A percentile compares a stretch with the other conserved stretches of the same genome.
Evolutionary conservation across 1,284 basidiomycete genomes (phyloP).

Genomic region (Sporisorium scitamineum): DNA sequence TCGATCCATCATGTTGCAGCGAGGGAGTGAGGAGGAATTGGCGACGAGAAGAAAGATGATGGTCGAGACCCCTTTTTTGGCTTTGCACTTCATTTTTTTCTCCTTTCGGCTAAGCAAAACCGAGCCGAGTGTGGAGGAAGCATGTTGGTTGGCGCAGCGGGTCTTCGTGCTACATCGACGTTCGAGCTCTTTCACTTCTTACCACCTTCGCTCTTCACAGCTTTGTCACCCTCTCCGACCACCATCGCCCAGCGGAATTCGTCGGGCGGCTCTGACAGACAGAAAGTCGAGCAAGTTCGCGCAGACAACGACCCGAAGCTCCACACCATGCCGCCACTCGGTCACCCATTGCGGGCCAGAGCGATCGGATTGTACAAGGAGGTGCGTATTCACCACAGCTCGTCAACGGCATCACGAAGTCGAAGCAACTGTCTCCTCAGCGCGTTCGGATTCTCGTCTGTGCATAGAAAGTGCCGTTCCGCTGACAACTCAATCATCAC

Average conservation of each 20-base stretch:
- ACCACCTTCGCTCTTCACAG: not conserved
- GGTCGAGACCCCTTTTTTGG: constrained; percentile 13
- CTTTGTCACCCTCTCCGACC: not conserved
- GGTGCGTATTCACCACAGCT: constrained; percentile 29
- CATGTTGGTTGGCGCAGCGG: not conserved
- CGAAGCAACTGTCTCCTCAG: not conserved
- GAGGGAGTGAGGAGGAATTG: not conserved
- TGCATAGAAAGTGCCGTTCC: no score
- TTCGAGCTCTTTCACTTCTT: not conserved
- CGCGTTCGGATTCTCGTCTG: no score
- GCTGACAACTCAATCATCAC: not conserved
- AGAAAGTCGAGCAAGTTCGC: not conserved
- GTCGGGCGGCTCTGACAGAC: not conserved
- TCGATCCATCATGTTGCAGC: constrained; percentile 27
- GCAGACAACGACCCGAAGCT: not conserved
- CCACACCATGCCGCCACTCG: constrained; percentile 59
- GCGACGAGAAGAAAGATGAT: constrained; percentile 5
- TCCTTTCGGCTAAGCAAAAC: constrained; percentile 17
- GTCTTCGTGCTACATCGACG: not conserved
- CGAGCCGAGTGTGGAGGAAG: constrained; percentile 5
- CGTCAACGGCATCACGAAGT: not conserved
- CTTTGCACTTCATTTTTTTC: not conserved
- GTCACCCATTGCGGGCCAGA: constrained; percentile 62
- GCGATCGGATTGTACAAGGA: constrained; percentile 67
- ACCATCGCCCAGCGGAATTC: not conserved